Conservation (phyloP, 2,329 filamentous ascomycete species). For the Zymoseptoria tritici region DNA sequence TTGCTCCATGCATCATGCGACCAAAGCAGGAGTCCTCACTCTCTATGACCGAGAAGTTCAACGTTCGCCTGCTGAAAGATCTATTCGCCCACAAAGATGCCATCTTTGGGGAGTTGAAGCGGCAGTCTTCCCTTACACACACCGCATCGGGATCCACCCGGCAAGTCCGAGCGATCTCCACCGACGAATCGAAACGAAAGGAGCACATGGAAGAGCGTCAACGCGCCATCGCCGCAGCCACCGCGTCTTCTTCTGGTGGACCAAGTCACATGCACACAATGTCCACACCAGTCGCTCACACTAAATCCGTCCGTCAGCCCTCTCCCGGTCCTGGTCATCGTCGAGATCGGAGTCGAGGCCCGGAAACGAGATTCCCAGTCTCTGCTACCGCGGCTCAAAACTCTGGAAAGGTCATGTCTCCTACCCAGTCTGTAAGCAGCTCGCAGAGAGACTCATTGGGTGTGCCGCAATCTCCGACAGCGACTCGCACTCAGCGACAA, state of each 20-base stretch:
- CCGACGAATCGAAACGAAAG: constrained; percentile 90
- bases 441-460: constrained; percentile 62
- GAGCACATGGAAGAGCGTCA: constrained; percentile 91
- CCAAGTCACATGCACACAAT: background rate
- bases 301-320: background rate
- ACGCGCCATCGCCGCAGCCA: constrained; percentile 58
- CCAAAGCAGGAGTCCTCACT: constrained; percentile 81
- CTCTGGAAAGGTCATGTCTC: constrained; percentile 35
- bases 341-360: constrained; percentile 66
- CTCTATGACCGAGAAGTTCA: constrained; percentile 92
- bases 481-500: constrained; percentile 6
- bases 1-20: constrained; percentile 81
- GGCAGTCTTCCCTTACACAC: constrained; percentile 66
- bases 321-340: constrained; percentile 47
- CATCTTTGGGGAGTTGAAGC: constrained; percentile 94
- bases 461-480: constrained; percentile 57
- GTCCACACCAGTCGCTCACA: background rate
- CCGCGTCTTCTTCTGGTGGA: constrained; percentile 22
- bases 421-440: constrained; percentile 20
- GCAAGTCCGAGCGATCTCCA: constrained; percentile 75
- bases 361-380: constrained; percentile 73
- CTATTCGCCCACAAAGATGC: constrained; percentile 88
- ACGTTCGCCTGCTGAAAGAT: constrained; percentile 82
- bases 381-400: constrained; percentile 41
- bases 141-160: constrained; percentile 52